Evolutionary conservation across 106 monocot species (phyloP).

Genomic region (Phalaenopsis aphrodite): DNA sequence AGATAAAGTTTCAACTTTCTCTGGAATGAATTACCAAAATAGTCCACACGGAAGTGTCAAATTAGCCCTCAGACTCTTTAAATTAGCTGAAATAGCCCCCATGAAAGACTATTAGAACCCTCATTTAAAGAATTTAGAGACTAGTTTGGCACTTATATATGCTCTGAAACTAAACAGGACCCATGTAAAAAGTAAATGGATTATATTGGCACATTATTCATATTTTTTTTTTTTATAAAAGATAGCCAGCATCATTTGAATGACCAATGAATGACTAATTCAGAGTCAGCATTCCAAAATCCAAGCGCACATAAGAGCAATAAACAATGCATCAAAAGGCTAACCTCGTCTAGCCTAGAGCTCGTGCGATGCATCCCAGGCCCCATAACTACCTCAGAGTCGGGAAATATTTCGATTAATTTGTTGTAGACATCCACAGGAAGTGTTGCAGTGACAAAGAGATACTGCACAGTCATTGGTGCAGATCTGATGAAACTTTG

Average conservation of each 20-base stretch:
- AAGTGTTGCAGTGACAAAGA: slow-evolving; percentile 94
- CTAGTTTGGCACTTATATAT: too few relatives aligned
- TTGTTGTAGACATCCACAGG: slow-evolving; percentile 93
- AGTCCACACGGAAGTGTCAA: too few relatives aligned
- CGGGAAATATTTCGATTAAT: slow-evolving; percentile 82
- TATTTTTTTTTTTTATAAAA: neutral
- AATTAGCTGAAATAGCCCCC: too few relatives aligned
- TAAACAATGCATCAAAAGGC: neutral
- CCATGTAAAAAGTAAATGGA: too few relatives aligned
- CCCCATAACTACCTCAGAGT: slow-evolving; percentile 78
- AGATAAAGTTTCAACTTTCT: neutral
- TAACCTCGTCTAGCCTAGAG: slow-evolving; percentile 90
- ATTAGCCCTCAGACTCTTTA: too few relatives aligned
- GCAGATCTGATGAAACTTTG: slow-evolving; percentile 54
- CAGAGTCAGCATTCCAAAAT: too few relatives aligned
- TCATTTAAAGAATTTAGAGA: too few relatives aligned
- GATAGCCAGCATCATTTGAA: neutral
- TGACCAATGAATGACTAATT: neutral
- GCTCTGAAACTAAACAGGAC: too few relatives aligned
- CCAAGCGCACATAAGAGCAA: too few relatives aligned
- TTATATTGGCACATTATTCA: too few relatives aligned
- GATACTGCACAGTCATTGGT: slow-evolving; percentile 65
- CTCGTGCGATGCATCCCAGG: slow-evolving; percentile 94
- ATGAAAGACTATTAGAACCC: too few relatives aligned
- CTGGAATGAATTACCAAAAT: neutral